Base-by-base conservation (phyloP, 306 rosid species). In the Quercus robur region DNA sequence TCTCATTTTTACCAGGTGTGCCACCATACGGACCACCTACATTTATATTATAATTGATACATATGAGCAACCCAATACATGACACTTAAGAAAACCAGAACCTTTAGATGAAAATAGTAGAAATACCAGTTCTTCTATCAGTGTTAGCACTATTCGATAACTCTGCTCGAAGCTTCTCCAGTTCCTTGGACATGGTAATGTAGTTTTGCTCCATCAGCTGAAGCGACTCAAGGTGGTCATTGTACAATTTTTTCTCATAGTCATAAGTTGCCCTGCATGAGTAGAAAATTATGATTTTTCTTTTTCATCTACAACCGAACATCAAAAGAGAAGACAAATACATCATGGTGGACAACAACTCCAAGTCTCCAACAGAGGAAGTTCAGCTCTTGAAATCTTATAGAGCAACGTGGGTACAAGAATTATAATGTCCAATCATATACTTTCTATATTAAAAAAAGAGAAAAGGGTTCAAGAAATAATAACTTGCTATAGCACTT, bases 171-270 rank as follows among this genome's bases (percentile, higher is more conserved):
- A 93, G 99, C 86, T 93, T 96, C 79, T 93, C 99, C 66, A 93
- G 89, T 88, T 93, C 99, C 89, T 88, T 89, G 80, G 97, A 90
- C 99, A 93, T 96, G 61, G 97, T 88, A 71, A 89, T 79, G 75
- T 91, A 96, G 85, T 96, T 91, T 89, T 90, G 93, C 81, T 96
- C 97, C 99, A 96, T 93, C 80, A 84, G 89, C 85, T 93, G 98
- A 85, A 96, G 98, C 35, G 99, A 93, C 87, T 93, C 97, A 26
- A 96, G 97, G 89, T 90, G 99, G 77, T 93, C 94, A 78, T 87
- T 87, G 89, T 96, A 96, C 76, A 93, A 77, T 83, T 91, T 96
- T 85, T 92, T 93, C 83, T 96, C 98, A 61, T 91, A 90, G 83
- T 93, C 98, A 86, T 84, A 93, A 78, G 93, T 88, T 59, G 90